Conservation (phyloP, 2,329 filamentous ascomycete genomes). For the Xylariaceae sp. region DNA sequence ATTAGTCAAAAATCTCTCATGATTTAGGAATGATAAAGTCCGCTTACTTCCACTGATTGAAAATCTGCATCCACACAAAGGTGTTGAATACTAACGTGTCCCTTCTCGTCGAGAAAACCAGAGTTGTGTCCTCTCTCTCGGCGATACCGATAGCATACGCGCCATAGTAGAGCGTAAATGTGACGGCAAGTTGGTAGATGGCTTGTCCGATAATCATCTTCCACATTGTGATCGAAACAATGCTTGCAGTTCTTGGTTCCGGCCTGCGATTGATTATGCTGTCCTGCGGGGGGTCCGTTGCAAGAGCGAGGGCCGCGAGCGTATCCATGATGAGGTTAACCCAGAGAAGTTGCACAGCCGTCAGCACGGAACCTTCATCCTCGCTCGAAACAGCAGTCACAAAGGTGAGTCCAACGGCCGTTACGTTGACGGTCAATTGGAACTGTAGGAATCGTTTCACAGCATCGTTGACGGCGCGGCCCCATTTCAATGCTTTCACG, state of each 20-base stretch:
- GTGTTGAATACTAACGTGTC: conserved; percentile 91
- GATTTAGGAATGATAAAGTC: conserved; percentile 3
- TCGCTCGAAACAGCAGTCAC: conserved; percentile 72
- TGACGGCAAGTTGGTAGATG: conserved; percentile 76
- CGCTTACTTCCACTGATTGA: conserved; percentile 90
- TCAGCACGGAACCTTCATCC: conserved; percentile 69
- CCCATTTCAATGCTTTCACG: conserved; percentile 77
- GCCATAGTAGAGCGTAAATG: conserved; percentile 79
- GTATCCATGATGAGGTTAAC: conserved; percentile 98
- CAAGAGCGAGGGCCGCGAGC: conserved; percentile 80
- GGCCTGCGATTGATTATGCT: conserved; percentile 73
- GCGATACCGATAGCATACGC: conserved; percentile 51
- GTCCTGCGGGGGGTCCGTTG: conserved; percentile 82
- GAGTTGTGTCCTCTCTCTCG: conserved; percentile 29
- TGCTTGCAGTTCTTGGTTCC: conserved; percentile 50
- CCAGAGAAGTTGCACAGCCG: conserved; percentile 88
- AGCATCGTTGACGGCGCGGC: conserved; percentile 69
- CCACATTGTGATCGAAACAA: conserved; percentile 91
- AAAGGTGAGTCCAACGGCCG: conserved; percentile 81
- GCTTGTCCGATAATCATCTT: conserved; percentile 98
- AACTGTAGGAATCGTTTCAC: conserved; percentile 73
- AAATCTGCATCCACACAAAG: conserved; percentile 99
- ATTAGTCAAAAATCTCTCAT: conserved; percentile 21
- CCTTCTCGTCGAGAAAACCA: conserved; percentile 42
- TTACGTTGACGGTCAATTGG: conserved; percentile 85